A percentile compares a stretch with the other conserved stretches of the same genome.
Conservation (phyloP, 352 stramenopile species). For the Aphanomyces astaci region DNA sequence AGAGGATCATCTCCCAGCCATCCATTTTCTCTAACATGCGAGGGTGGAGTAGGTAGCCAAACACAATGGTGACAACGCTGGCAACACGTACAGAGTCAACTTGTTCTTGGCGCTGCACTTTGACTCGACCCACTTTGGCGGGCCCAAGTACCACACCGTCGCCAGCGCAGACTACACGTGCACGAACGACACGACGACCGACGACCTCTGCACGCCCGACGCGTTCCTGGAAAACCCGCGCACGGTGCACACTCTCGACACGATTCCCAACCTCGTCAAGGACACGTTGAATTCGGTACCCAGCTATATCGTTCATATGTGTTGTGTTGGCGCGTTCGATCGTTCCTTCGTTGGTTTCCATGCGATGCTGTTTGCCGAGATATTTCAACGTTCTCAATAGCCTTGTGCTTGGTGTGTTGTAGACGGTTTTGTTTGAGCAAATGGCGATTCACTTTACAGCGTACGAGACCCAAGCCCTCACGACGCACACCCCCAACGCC, state of each 20-base stretch:
- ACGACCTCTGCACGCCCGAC: slow-evolving; percentile 4
- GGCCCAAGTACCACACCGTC: slow-evolving; percentile 7
- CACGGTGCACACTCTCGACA: not conserved
- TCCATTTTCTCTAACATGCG: not conserved
- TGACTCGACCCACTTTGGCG: slow-evolving; percentile 17
- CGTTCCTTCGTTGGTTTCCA: too few species aligned
- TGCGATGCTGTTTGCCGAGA: too few species aligned
- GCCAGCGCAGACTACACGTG: slow-evolving; percentile 23
- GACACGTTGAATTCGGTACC: not conserved
- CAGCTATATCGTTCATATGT: not conserved
- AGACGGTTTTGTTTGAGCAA: not conserved
- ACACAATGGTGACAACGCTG: not conserved
- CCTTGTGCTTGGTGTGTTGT: too few species aligned
- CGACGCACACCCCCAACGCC: not conserved
- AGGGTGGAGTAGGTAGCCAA: slow-evolving; percentile 12
- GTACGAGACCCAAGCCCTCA: slow-evolving; percentile 17
- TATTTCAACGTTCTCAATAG: too few species aligned
- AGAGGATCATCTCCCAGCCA: too few species aligned
- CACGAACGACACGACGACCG: slow-evolving; percentile 3
- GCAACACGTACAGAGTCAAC: slow-evolving; percentile 20
- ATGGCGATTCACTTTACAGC: not conserved
- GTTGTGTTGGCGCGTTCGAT: too few species aligned
- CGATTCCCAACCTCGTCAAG: not conserved
- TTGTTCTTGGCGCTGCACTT: slow-evolving; percentile 18
- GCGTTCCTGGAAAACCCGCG: slow-evolving; percentile 17